Evolutionary conservation across 805 yeast genomes (phyloP), one percentile per base, ranked within the genome.

Genomic region (Suhomyces xylopsoci): DNA sequence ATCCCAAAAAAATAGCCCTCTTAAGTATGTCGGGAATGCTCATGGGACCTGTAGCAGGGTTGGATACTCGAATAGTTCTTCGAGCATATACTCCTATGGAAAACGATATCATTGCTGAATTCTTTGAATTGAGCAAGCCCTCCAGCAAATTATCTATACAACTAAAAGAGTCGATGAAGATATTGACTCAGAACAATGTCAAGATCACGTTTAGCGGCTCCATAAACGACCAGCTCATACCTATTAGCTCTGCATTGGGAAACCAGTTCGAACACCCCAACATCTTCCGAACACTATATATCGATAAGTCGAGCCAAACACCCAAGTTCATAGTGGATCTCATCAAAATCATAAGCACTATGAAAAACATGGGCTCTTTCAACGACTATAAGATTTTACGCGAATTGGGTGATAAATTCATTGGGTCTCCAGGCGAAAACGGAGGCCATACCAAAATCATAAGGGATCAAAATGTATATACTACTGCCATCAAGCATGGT

Each of bases 51-150:
- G 54, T 62, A 22, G 30, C 55, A 2, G 71, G 69, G 3, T 52
- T 71, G 22, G 73, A 70, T 44, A 51, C 71, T n/a, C 71, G 70
- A 53, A 57, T 73, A 24, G 75, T 74, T 6, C 58, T 67, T 12
- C 57, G 79, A 47, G 79, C 79, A 9, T 74, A 65, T 57, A 60
- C 73, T 2, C 51, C 59, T 5, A 55, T 55, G 22, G 80, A 75
- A 50, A 73, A 73, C 55, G 71, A 67, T 47, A 66, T 72, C 7
- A 62, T 74, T 24, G 55, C 54, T 42, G 79, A 75, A 55, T 48
- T 75, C 43, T 68, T 73, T 50, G 74, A 73, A 19, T 57, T 67
- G 10, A 71, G 64, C 52, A 61, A 64, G 34, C 62, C 65, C 2
- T 56, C 53, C 15, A 59, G 62, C 20, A 41, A 51, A 3, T 45